Conservation (phyloP, 768 basidiomycete species). For the Antrodiella citrinella region DNA sequence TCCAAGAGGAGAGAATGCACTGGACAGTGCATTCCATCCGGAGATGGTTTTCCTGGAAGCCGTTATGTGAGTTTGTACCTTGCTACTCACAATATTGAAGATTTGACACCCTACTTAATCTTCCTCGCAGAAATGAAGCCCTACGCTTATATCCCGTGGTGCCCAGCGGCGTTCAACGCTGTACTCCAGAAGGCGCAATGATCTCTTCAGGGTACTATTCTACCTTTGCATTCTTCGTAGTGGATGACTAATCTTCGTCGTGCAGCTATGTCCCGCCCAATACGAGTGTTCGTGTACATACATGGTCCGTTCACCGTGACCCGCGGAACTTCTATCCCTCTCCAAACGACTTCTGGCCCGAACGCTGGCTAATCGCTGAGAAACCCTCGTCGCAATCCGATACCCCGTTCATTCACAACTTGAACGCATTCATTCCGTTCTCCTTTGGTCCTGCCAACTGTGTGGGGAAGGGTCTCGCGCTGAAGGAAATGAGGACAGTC, state of each 20-base stretch:
- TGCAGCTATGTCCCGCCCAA: slow-evolving; percentile 18
- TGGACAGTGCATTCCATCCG: slow-evolving; percentile 17
- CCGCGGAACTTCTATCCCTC: slow-evolving; percentile 36
- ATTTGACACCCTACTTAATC: not conserved
- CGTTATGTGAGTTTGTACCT: slow-evolving; percentile 3
- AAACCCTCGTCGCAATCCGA: not conserved
- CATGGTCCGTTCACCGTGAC: slow-evolving; percentile 37
- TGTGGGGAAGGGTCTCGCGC: slow-evolving; percentile 37
- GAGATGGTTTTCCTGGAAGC: slow-evolving; percentile 29
- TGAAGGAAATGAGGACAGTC: slow-evolving; percentile 27
- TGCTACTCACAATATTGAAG: too few relatives aligned
- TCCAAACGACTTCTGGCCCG: slow-evolving; percentile 34
- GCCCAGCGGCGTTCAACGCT: slow-evolving; percentile 31
- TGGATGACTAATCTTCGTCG: slow-evolving; percentile 7
- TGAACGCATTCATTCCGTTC: slow-evolving; percentile 33
- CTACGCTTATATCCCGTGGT: slow-evolving; percentile 38
- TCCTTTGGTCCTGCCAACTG: slow-evolving; percentile 44
- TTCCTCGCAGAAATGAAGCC: slow-evolving; percentile 31
- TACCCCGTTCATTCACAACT: slow-evolving; percentile 17
- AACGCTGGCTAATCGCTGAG: slow-evolving; percentile 31
- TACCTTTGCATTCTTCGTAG: slow-evolving; percentile 19
- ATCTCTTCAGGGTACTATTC: slow-evolving; percentile 21
- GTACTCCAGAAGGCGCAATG: slow-evolving; percentile 10
- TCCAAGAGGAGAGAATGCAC: slow-evolving; percentile 20
- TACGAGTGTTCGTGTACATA: slow-evolving; percentile 27